Evolutionary conservation across 148 eudicot genomes (phyloP).

Genomic region (Hydrangea macrophylla): DNA sequence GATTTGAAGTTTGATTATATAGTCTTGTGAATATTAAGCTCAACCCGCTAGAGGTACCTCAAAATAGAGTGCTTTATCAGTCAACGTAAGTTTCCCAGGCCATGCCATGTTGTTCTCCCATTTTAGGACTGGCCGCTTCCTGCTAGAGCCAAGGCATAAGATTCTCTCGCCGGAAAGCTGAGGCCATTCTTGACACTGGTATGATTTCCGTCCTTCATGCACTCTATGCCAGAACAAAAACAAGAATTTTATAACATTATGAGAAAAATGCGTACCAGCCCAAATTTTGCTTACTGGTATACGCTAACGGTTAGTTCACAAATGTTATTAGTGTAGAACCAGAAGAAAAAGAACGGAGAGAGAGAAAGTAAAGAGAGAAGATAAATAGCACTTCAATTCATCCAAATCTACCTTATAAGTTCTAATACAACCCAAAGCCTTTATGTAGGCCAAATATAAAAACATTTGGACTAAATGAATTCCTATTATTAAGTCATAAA

Average conservation of each 20-base stretch:
- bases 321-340: conserved; percentile 9
- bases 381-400: no score
- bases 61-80: conserved; percentile 83
- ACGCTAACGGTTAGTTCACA: conserved; percentile 3
- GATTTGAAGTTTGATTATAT: no score
- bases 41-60: conserved; percentile 53
- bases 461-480: no score
- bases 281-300: neutral
- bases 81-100: conserved; percentile 89
- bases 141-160: conserved; percentile 70
- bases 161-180: conserved; percentile 47
- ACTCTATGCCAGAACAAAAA: conserved; percentile 44
- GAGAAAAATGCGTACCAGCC: neutral
- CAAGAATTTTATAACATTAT: neutral
- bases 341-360: no score
- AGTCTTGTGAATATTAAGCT: no score
- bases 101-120: conserved; percentile 93
- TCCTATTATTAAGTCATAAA: no score
- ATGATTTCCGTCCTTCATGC: conserved; percentile 73
- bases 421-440: no score
- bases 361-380: no score
- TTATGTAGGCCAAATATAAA: no score
- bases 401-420: no score
- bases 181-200: conserved; percentile 40
- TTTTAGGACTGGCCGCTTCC: conserved; percentile 77